phyloP scores from a whole-genome alignment of 2,329 filamentous ascomycete genomes.

The Pseudogymnoascus sp. region DNA sequence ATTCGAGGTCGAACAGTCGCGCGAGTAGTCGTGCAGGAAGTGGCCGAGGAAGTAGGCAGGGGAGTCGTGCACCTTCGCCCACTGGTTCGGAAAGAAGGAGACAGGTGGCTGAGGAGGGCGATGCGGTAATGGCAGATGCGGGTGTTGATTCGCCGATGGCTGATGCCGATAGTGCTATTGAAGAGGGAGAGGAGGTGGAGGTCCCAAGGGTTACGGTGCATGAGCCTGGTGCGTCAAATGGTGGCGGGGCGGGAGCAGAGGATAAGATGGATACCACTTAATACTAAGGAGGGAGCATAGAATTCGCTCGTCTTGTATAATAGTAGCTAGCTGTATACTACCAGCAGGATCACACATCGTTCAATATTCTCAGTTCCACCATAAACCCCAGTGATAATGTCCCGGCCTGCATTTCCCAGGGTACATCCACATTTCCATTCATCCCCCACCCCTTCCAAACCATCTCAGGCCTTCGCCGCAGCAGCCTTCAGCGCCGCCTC shows the following conservation, averaged over 20 bases:
- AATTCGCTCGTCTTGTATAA: slow-evolving; percentile 11
- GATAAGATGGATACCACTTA: slow-evolving; percentile 13
- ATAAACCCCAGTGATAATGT: neutral
- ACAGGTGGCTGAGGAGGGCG: slow-evolving; percentile 32
- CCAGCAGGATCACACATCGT: slow-evolving; percentile 15
- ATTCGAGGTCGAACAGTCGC: slow-evolving; percentile 3
- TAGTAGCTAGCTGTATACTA: slow-evolving; percentile 23
- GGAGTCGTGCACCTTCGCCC: slow-evolving; percentile 32
- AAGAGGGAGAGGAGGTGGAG: slow-evolving; percentile 21
- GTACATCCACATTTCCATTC: neutral
- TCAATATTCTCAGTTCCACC: neutral
- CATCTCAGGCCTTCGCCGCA: slow-evolving; percentile 28
- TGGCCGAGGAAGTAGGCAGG: slow-evolving; percentile 31
- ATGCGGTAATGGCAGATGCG: slow-evolving; percentile 51
- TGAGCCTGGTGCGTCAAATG: slow-evolving; percentile 29
- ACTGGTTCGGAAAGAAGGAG: slow-evolving; percentile 20
- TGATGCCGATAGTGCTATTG: slow-evolving; percentile 12
- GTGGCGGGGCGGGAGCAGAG: slow-evolving; percentile 22
- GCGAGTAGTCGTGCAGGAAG: slow-evolving; percentile 19
- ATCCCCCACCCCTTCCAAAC: neutral
- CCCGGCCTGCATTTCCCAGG: neutral
- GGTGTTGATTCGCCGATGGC: slow-evolving; percentile 26
- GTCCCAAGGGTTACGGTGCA: slow-evolving; percentile 43
- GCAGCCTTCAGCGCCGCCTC: slow-evolving; percentile 43
- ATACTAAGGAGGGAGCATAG: slow-evolving; percentile 16